Evolutionary conservation across 495 filamentous ascomycete species (phyloP), one percentile per base, ranked within the genome.

Genomic region (Articulospora tetracladia): DNA sequence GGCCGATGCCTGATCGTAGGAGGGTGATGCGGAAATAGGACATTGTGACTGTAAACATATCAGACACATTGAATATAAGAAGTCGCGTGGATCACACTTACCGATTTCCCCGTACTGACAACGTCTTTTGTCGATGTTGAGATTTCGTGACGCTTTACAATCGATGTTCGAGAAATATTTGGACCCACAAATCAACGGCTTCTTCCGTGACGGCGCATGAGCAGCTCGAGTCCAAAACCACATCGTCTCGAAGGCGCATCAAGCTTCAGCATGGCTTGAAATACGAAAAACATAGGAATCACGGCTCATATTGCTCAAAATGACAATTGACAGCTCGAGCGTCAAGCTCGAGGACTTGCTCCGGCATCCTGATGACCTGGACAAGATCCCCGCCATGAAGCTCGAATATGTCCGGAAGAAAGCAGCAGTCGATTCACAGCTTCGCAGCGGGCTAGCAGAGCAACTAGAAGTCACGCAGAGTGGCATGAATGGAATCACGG

Each of bases 321-420:
- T 64, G 51, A 62, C 61, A 17, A 83, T 82, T 75, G 81, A 83
- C 61, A 75, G 78, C 55, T 78, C 80, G 41, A 77, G 79, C 23
- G 77, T 87, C 72, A 87, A 88, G 78, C 85, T 92, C 70, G 79
- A 86, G 67, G 87, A 90, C 76, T 82, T 92, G 56, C 78, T 86
- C 60, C 82, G 83, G 71, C 83, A 86, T 68, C 82, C 83, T n/a
- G 83, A 86, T 66, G 94, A 99, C 73, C 87, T 99, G 58, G 93
- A 98, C 78, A 99, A 97, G 79, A 92, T 98, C 69, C 75, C 85
- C 59, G 84, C 83, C 57, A 79, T 99, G 68, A 96, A 94, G 75
- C 82, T 90, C 66, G 94, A 99, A 71, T 97, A 97, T 77, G 80
- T 83, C 62, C 89, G 95, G 65, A 98, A 98, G 82, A 99, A 99